Conservation (phyloP, 768 basidiomycete genomes). For the Suillus discolor region DNA sequence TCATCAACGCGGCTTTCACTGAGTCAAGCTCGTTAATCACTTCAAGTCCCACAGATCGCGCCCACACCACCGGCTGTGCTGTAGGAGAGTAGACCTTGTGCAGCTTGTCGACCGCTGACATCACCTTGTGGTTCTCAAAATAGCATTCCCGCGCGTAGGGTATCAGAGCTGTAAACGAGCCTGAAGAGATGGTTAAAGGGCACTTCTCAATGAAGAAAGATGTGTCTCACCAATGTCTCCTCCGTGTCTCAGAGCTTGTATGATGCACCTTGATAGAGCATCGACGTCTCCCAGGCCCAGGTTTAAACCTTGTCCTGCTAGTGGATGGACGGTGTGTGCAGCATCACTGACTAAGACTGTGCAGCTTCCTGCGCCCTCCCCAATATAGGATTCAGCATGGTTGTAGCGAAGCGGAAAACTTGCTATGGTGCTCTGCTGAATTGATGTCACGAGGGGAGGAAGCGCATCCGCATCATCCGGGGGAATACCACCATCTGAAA, state of each 20-base stretch:
- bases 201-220: neutral
- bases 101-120: conserved; percentile 86
- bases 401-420: conserved; percentile 89
- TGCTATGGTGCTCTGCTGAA: conserved; percentile 76
- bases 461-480: conserved; percentile 59
- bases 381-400: conserved; percentile 86
- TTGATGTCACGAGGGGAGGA: conserved; percentile 72
- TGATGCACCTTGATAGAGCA: conserved; percentile 66
- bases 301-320: conserved; percentile 96
- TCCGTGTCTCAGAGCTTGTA: conserved; percentile 57
- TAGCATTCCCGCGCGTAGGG: conserved; percentile 85
- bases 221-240: conserved; percentile 76
- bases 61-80: conserved; percentile 76
- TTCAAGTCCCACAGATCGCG: conserved; percentile 84
- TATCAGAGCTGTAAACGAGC: conserved; percentile 71
- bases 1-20: conserved; percentile 84
- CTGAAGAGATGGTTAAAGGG: conserved; percentile 36
- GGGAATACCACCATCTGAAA: conserved; percentile 52
- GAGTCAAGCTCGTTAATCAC: conserved; percentile 87
- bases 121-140: conserved; percentile 80
- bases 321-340: conserved; percentile 92
- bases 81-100: conserved; percentile 83
- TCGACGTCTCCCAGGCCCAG: conserved; percentile 89
- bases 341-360: conserved; percentile 95
- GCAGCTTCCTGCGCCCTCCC: conserved; percentile 63